Evolutionary conservation across 345 rosid genomes (phyloP).

Genomic region (Eucalyptus victrix): DNA sequence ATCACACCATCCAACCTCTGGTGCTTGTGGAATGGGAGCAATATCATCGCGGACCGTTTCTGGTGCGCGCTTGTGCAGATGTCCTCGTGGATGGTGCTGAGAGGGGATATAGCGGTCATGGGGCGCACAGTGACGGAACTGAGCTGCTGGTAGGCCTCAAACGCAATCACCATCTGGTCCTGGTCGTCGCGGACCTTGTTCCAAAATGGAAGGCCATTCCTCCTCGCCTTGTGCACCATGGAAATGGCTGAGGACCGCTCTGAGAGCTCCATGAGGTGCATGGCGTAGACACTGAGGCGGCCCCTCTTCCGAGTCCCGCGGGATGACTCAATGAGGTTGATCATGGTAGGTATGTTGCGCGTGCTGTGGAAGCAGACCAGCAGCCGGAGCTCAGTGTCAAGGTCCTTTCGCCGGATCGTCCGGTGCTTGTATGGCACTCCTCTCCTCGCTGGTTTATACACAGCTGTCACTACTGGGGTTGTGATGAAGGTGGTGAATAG

Average conservation of each 20-base stretch:
- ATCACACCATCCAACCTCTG: constrained; percentile 45
- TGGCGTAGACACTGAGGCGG: constrained; percentile 48
- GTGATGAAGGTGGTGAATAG: constrained; percentile 64
- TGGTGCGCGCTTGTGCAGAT: constrained; percentile 51
- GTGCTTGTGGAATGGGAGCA: constrained; percentile 65
- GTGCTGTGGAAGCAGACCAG: constrained; percentile 56
- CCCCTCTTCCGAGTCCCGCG: constrained; percentile 44
- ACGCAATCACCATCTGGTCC: constrained; percentile 50
- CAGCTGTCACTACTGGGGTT: constrained; percentile 36
- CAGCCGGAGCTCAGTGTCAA: constrained; percentile 37
- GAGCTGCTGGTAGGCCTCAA: constrained; percentile 64
- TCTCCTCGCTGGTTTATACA: constrained; percentile 51
- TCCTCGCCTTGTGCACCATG: constrained; percentile 66
- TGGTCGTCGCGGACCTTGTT: constrained; percentile 23
- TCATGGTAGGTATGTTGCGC: constrained; percentile 54
- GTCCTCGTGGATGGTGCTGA: constrained; percentile 44
- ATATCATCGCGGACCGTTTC: constrained; percentile 41
- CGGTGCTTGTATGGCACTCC: constrained; percentile 38
- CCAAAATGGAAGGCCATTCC: constrained; percentile 65
- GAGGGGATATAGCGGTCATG: constrained; percentile 65
- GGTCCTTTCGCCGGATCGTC: constrained; percentile 37
- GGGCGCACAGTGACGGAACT: constrained; percentile 56
- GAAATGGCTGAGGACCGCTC: constrained; percentile 70
- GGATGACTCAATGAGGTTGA: constrained; percentile 54
- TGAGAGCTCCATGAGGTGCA: constrained; percentile 75